Percentiles rank a stretch among this genome's conserved stretches.
These are phyloP conservation scores for Rhizoctonia solani DNA, from an alignment of 1,284 basidiomycete genomes.

Conservation along the genomic window DNA sequence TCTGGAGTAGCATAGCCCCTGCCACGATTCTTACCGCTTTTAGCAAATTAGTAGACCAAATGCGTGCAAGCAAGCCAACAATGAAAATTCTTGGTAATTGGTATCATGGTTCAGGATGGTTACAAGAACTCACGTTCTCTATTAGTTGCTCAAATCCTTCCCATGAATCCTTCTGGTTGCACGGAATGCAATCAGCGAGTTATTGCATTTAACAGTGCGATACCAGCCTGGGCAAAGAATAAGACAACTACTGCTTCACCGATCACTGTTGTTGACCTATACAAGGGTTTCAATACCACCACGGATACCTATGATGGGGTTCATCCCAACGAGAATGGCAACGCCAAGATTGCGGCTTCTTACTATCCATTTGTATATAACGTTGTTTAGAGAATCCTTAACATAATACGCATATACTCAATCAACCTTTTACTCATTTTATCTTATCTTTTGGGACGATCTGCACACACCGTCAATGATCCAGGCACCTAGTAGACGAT, in stretches of 20 bases:
- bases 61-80: constrained; percentile 33
- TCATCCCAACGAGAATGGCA: constrained; percentile 22
- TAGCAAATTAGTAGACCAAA: constrained; percentile 26
- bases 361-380: constrained; percentile 11
- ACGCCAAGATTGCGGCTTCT: constrained; percentile 7
- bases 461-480: too few species aligned
- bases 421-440: too few species aligned
- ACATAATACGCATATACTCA: not conserved
- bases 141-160: constrained; percentile 20
- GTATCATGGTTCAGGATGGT: not conserved
- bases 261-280: constrained; percentile 19
- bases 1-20: constrained; percentile 27
- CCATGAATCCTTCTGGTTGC: constrained; percentile 33
- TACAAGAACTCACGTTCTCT: not conserved
- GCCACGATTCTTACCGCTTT: constrained; percentile 10
- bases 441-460: too few species aligned
- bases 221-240: constrained; percentile 14
- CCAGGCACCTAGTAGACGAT: too few species aligned
- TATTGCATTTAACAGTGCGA: constrained; percentile 6
- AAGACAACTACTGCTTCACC: constrained; percentile 17
- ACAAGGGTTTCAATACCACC: constrained; percentile 17
- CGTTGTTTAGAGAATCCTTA: not conserved
- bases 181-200: constrained; percentile 19
- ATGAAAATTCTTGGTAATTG: constrained; percentile 26
- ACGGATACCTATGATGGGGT: constrained; percentile 27